Evolutionary conservation across 1,139 yeast genomes (phyloP), one percentile per base, ranked within the genome.

Genomic region (Protomyces inouyei): DNA sequence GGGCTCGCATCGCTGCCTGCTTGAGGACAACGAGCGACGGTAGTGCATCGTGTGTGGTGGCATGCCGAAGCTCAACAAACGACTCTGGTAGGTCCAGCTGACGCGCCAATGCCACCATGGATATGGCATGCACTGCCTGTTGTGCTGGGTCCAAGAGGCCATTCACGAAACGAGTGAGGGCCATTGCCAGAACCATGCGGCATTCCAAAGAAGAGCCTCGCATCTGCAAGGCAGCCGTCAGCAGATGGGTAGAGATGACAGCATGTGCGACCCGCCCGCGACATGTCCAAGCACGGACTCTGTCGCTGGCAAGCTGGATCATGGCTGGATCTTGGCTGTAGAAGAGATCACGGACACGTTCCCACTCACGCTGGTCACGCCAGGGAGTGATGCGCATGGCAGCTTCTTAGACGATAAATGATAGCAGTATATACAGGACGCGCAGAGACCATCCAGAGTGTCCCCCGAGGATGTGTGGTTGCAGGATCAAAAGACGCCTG

Each of bases 61-160:
- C 83, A 74, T 95, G 98, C 68, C 99, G 79, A 51, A 91, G 73
- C 72, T 95, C 98, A 0, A 95, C 98, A 75, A 95, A 91, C 71
- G 83, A 83, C 43, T 87, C 81, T 0, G 98, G 97, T 25, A 95
- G 76, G 1, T 83, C 83, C 25, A 89, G 76, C 52, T 82, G 80
- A 63, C 78, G 82, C 0, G 98, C 98, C 38, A 93, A 76, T 5
- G 81, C 80, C 69, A 87, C 87, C 70, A 93, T 77, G 1, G 98
- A 93, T 23, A 88, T 82, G 0, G 96, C 97, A 72, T 78, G 87
- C 63, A 80, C 83, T 0, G 92, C 83, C 71, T 86, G 89, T 73
- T 93, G 98, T 57, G 82, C 82, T 0, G 96, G 95, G 72, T 95
- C 99, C 53, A 95, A 76, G 35, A 91, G 76, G 0, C 98, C 98